phyloP scores from a whole-genome alignment of 1,284 basidiomycete species.

The Boletus smithii region DNA sequence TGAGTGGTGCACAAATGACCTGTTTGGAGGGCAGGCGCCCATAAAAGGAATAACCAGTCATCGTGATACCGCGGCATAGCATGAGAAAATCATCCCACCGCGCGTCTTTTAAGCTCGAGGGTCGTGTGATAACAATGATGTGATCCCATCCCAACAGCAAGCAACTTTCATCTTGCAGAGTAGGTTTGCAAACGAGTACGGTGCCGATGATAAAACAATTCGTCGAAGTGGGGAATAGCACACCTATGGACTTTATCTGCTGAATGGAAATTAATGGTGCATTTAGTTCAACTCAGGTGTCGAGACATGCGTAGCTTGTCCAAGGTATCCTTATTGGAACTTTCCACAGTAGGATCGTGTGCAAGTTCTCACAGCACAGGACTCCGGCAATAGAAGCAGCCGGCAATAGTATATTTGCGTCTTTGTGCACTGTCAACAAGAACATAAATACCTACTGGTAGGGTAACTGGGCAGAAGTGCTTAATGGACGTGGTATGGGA shows the following conservation, averaged over 20 bases:
- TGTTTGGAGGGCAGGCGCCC: neutral
- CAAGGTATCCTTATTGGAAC: neutral
- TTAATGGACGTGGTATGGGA: neutral
- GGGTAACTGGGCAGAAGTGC: neutral
- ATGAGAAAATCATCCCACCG: neutral
- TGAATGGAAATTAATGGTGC: neutral
- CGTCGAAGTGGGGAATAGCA: neutral
- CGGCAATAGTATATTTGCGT: neutral
- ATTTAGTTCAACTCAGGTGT: no score
- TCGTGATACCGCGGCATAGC: slow-evolving; percentile 1
- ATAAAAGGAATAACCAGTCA: neutral
- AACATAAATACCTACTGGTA: neutral
- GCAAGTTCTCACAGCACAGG: slow-evolving; percentile 3
- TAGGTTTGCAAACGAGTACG: neutral
- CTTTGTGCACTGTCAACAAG: neutral
- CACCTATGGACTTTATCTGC: neutral
- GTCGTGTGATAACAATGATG: slow-evolving; percentile 3
- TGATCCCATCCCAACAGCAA: neutral
- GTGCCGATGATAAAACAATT: neutral
- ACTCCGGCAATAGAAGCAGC: neutral
- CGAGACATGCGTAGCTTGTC: no score
- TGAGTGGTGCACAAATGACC: neutral
- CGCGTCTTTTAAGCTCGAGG: neutral
- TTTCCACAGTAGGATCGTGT: neutral
- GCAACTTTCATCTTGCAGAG: neutral